Percentiles rank a stretch among this genome's conserved stretches.
These are phyloP conservation scores for Amniculicola lignicola DNA, from an alignment of 495 filamentous ascomycete species.

Conservation along the genomic window DNA sequence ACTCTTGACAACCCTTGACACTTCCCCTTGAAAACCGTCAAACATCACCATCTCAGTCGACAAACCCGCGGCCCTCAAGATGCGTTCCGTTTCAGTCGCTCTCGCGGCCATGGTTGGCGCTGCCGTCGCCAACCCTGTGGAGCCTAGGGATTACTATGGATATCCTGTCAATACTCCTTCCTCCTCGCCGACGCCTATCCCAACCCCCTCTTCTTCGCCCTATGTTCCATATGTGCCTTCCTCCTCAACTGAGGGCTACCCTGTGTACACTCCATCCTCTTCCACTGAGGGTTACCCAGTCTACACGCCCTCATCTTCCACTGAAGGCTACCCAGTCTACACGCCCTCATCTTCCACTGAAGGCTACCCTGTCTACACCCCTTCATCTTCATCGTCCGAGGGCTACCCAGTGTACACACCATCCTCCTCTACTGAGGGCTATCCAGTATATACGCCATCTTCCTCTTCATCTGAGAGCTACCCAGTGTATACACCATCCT, in stretches of 20 bases:
- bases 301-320: background rate
- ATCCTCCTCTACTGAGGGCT: background rate
- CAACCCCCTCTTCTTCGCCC: conserved; percentile 9
- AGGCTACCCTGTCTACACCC: background rate
- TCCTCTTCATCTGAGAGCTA: conserved; percentile 3
- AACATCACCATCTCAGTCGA: conserved; percentile 1
- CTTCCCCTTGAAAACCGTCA: background rate
- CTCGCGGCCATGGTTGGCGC: conserved; percentile 28
- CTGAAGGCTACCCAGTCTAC: background rate
- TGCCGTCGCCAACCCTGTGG: conserved; percentile 26
- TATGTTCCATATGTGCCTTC: background rate
- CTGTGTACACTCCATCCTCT: background rate
- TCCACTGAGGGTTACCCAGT: background rate
- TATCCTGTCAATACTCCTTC: conserved; percentile 10
- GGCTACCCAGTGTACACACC: background rate
- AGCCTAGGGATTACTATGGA: conserved; percentile 16
- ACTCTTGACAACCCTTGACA: conserved; percentile 2
- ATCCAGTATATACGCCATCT: background rate
- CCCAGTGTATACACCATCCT: background rate
- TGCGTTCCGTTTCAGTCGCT: conserved; percentile 24
- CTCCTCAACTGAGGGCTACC: background rate
- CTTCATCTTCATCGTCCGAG: background rate
- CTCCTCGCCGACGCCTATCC: no score
- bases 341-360: background rate
- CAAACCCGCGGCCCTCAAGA: no score